Percentiles rank a stretch among this genome's conserved stretches.
Evolutionary conservation across 2,329 filamentous ascomycete genomes (phyloP).

Genomic region (Pseudocercospora vitis): DNA sequence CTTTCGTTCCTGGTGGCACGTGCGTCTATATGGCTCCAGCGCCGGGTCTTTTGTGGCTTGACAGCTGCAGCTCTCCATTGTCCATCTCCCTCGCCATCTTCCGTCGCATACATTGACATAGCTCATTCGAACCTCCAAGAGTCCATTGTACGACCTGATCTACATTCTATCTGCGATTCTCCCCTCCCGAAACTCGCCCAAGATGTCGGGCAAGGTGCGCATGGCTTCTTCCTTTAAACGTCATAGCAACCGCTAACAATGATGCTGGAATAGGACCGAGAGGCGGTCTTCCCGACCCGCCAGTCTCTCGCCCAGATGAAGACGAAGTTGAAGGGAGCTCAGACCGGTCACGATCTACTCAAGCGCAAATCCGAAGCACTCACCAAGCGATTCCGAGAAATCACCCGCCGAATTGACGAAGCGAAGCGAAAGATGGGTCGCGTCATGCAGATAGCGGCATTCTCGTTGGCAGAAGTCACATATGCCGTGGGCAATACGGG

Average conservation of each 20-base stretch:
- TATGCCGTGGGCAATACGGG: conserved; percentile 88
- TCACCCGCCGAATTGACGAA: conserved; percentile 95
- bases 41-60: not conserved
- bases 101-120: not conserved
- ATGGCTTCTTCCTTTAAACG: not conserved
- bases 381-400: conserved; percentile 82
- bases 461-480: conserved; percentile 94
- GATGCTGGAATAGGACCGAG: conserved; percentile 68
- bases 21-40: too few species aligned
- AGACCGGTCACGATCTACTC: conserved; percentile 82
- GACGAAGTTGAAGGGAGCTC: conserved; percentile 83
- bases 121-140: not conserved
- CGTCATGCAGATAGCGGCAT: conserved; percentile 98
- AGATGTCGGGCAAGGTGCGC: conserved; percentile 31
- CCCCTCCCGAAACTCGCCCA: conserved; percentile 15
- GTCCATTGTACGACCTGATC: not conserved
- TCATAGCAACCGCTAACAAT: conserved; percentile 2
- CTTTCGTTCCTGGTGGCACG: too few species aligned
- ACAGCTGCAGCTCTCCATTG: conserved; percentile 9
- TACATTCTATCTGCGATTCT: not conserved
- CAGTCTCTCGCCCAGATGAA: conserved; percentile 98
- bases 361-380: conserved; percentile 98
- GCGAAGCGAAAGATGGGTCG: conserved; percentile 99
- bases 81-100: conserved; percentile 4
- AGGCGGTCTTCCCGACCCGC: conserved; percentile 95